phyloP scores from a whole-genome alignment of 192 early-diverging fungal genomes.

The Coemansia sp. region DNA sequence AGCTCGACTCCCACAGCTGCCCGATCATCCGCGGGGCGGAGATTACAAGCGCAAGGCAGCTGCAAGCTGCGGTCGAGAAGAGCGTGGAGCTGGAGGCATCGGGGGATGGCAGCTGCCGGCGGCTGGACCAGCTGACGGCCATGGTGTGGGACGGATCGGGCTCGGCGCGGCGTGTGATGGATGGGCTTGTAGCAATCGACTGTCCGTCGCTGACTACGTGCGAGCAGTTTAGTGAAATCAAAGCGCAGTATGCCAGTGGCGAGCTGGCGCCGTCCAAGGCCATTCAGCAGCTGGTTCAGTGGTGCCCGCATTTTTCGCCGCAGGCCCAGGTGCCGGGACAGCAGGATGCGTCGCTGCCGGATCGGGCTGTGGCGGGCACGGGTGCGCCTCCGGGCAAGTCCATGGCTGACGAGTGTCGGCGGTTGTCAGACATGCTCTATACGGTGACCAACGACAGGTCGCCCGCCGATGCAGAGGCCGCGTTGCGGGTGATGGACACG shows the following conservation, averaged over 20 bases:
- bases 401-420: conserved; percentile 46
- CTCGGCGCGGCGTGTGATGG: conserved; percentile 26
- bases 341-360: no score
- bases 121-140: conserved; percentile 11
- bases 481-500: conserved; percentile 23
- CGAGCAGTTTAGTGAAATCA: conserved; percentile 18
- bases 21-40: conserved; percentile 46
- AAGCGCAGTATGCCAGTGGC: conserved; percentile 16
- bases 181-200: conserved; percentile 16
- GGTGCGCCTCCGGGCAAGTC: conserved; percentile 26
- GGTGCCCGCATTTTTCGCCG: conserved; percentile 30
- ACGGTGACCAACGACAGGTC: conserved; percentile 16
- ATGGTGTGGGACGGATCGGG: conserved; percentile 13
- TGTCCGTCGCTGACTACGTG: conserved; percentile 36
- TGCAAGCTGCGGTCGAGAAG: conserved; percentile 20
- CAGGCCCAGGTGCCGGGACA: conserved; percentile 5
- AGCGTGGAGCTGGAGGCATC: conserved; percentile 3
- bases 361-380: neutral
- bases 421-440: conserved; percentile 42
- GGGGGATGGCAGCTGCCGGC: conserved; percentile 4
- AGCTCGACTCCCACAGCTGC: conserved; percentile 45
- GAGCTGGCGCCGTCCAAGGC: conserved; percentile 23
- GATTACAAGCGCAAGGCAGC: conserved; percentile 38
- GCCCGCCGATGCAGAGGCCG: neutral
- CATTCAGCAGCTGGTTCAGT: conserved; percentile 20